phyloP scores from a whole-genome alignment of 2,329 filamentous ascomycete genomes.

The Tolypocladium capitatum region DNA sequence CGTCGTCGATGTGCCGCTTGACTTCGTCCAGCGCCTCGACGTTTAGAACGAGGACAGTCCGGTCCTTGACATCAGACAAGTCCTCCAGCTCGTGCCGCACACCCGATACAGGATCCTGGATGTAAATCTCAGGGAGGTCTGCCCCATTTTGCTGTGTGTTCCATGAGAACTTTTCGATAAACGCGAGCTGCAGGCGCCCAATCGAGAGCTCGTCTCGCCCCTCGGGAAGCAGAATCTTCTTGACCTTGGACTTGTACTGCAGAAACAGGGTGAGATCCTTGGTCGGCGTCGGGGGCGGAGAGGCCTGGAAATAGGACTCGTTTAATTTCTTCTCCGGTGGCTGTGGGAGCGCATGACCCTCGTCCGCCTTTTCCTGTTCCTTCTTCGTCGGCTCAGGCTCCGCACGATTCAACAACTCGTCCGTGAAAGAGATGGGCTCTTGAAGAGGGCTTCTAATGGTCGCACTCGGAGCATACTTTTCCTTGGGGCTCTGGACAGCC shows the following conservation, averaged over 20 bases:
- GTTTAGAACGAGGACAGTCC: conserved; percentile 88
- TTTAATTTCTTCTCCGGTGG: conserved; percentile 29
- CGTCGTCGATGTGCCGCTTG: conserved; percentile 90
- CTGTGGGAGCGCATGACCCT: conserved; percentile 7
- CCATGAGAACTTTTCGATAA: conserved; percentile 99
- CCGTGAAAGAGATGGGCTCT: conserved; percentile 24
- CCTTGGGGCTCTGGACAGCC: conserved; percentile 47
- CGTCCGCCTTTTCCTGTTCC: conserved; percentile 11
- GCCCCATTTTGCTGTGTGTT: conserved; percentile 89
- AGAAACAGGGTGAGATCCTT: conserved; percentile 90
- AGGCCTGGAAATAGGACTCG: conserved; percentile 43
- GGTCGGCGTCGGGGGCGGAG: conserved; percentile 49
- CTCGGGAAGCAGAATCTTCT: conserved; percentile 83
- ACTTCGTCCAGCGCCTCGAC: conserved; percentile 90
- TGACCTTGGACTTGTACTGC: conserved; percentile 94
- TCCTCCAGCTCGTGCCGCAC: conserved; percentile 97
- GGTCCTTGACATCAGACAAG: conserved; percentile 81
- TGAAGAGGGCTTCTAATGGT: conserved; percentile 45
- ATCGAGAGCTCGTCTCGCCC: conserved; percentile 76
- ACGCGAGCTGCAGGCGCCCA: conserved; percentile 80
- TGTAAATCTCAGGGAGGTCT: conserved; percentile 93
- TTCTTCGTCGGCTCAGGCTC: conserved; percentile 6
- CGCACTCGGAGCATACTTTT: conserved; percentile 46
- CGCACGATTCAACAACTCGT: conserved; percentile 6
- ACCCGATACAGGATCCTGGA: conserved; percentile 89